Conservation (phyloP, 345 rosid species). For the Camelina laxa region DNA sequence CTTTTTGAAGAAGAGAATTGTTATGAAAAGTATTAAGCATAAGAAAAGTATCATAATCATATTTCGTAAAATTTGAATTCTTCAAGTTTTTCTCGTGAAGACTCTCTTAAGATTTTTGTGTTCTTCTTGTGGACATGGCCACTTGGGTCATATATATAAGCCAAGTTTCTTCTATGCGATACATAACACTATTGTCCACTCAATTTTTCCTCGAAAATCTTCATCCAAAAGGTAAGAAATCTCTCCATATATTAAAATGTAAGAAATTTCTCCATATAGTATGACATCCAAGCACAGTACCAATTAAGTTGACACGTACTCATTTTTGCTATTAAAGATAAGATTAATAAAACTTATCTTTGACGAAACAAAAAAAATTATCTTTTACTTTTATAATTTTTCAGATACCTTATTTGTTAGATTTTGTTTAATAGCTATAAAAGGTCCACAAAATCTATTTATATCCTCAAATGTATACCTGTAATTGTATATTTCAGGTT, state of each 20-base stretch:
- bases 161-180: conserved; percentile 28
- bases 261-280: conserved; percentile 3
- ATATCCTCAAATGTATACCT: neutral
- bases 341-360: neutral
- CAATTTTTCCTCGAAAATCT: neutral
- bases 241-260: neutral
- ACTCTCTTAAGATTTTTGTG: neutral
- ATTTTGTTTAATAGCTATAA: neutral
- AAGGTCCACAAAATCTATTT: neutral
- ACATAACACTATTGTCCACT: conserved; percentile 5
- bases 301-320: neutral
- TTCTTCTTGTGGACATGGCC: neutral
- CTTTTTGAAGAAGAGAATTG: conserved; percentile 24
- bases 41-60: conserved; percentile 33
- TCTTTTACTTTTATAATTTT: neutral
- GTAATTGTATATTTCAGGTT: neutral
- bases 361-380: neutral
- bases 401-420: neutral
- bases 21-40: conserved; percentile 15
- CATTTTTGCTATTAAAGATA: neutral
- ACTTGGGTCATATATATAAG: conserved; percentile 1
- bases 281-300: conserved; percentile 19
- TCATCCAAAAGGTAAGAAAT: too few species aligned
- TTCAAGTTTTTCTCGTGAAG: conserved; percentile 34
- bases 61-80: conserved; percentile 1